Evolutionary conservation across 2,329 filamentous ascomycete species (phyloP), one percentile per base, ranked within the genome.

Genomic region (Scopulariopsis brevicaulis): DNA sequence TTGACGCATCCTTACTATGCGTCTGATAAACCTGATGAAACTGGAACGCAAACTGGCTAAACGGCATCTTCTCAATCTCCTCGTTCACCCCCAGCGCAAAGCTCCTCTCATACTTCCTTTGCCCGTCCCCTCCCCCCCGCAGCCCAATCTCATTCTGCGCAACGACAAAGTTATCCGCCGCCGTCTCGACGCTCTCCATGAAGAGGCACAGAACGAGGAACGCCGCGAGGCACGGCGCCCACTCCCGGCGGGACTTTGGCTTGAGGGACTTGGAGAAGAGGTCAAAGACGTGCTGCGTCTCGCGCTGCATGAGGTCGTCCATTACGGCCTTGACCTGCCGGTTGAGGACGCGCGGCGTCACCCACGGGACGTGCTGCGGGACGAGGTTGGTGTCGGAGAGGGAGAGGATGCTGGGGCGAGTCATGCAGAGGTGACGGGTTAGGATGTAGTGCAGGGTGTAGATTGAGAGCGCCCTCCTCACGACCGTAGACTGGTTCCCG

Each of bases 11-110:
- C 62, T 71, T 72, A 58, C 71, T 74, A 65, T 82, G 78, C 22
- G 80, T 83, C 70, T 82, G 79, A 63, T 81, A 83, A 58, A 81
- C 73, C 64, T 81, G 75, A 66, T 83, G 80, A 65, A 83, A 83
- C 67, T 82, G 79, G 61, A 79, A 81, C 3, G 77, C 78, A 63
- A 83, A 82, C 67, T 83, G 80, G 67, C 76, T 79, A 64, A 83
- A 83, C 0, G 80, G 80, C 70, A 83, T 70, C 62, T 81, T 80
- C 65, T 83, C 80, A 53, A 83, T 72, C 64, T 79, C 76, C 34
- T 67, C 67, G 68, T 76, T 79, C 34, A 77, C 68, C 7, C 69
- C 68, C 52, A 80, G 68, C n/a, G 77, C 78, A 35, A 74, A 71
- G 7, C 67, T 68, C 48, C 76, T 73, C 58, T 69, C 67, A 64